Percentiles rank a stretch among this genome's conserved stretches.
phyloP scores from a whole-genome alignment of 352 stramenopile genomes.

The Peronosclerospora sorghi region DNA sequence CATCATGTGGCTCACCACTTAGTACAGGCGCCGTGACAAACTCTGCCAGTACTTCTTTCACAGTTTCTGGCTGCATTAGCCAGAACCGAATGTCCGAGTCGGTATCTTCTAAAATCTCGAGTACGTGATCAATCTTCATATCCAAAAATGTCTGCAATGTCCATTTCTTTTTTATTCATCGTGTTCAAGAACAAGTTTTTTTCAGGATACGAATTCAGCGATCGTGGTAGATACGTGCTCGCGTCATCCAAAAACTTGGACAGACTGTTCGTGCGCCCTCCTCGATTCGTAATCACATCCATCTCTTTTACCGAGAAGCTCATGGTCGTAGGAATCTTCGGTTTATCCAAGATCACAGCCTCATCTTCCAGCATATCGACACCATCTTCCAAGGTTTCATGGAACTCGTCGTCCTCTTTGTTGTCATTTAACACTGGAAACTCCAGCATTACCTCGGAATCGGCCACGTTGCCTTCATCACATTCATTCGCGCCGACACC shows the following conservation, averaged over 20 bases:
- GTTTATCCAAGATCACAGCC: constrained; percentile 5
- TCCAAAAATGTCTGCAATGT: constrained; percentile 55
- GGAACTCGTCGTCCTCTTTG: constrained; percentile 37
- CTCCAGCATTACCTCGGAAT: constrained; percentile 13
- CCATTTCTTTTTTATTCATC: constrained; percentile 55
- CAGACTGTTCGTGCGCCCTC: constrained; percentile 47
- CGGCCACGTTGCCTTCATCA: not conserved
- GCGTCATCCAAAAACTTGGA: constrained; percentile 77
- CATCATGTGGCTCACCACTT: constrained; percentile 62
- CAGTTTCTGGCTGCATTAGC: constrained; percentile 68
- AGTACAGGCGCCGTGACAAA: constrained; percentile 76
- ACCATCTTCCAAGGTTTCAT: constrained; percentile 30
- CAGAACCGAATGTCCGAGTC: constrained; percentile 79
- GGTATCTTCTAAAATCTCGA: constrained; percentile 77
- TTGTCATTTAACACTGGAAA: constrained; percentile 16
- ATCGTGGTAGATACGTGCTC: constrained; percentile 56
- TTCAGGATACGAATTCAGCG: constrained; percentile 63
- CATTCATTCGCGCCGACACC: constrained; percentile 11
- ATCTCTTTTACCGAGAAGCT: constrained; percentile 77
- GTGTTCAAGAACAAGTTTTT: constrained; percentile 33
- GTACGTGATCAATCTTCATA: constrained; percentile 78
- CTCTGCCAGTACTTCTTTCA: constrained; percentile 64
- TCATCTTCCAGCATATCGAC: constrained; percentile 22
- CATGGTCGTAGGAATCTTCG: constrained; percentile 42
- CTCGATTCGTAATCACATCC: constrained; percentile 73